Evolutionary conservation across 148 eudicot genomes (phyloP), one percentile per base, ranked within the genome.

Genomic region (Fagopyrum esculentum): DNA sequence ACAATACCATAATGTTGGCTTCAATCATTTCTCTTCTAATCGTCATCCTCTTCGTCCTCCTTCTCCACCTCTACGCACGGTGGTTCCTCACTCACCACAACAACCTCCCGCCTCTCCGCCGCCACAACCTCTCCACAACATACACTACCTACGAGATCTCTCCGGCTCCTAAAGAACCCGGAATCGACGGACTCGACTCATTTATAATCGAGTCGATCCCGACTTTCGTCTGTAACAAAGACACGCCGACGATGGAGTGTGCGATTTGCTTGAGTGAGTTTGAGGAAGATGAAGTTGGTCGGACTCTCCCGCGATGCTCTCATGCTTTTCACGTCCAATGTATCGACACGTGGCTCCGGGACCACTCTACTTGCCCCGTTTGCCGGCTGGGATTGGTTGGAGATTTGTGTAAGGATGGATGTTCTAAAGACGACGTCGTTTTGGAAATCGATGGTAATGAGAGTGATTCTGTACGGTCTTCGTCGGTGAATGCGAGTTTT

Each of bases 261-360:
- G 88, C 86, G 0, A 81, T 90, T 4, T 90, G 96, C 47, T 76
- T 90, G 74, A 78, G 86, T 46, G 71, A 78, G 6, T 87, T 88
- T 16, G 88, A 88, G 75, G 85, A 82, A 13, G 73, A 69, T 29
- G 88, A 88, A 8, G 69, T 77, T 6, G 90, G 92, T 0, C 80
- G 87, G 74, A 82, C 69, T 6, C 66, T 90, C 48, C 88, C 84
- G 1, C 74, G 75, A 13, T 90, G 92, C 57, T 74, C 84, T 3
- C 96, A 90, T 75, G 83, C 54, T 6, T 89, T 90, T 49, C 96
- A 90, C 46, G 87, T 88, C 0, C 87, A 87, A 47, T 90, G 96
- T 64, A 87, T 90, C 26, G 96, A 88, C 71, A 87, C 84, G 92
- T 90, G 96, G 96, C 71, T 90, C 45, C 64, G 57, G 51, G 84